A percentile compares a stretch with the other conserved stretches of the same genome.
These are phyloP conservation scores for Rhodosporidiobolus sp. DNA, from an alignment of 768 basidiomycete genomes.

Conservation along the genomic window DNA sequence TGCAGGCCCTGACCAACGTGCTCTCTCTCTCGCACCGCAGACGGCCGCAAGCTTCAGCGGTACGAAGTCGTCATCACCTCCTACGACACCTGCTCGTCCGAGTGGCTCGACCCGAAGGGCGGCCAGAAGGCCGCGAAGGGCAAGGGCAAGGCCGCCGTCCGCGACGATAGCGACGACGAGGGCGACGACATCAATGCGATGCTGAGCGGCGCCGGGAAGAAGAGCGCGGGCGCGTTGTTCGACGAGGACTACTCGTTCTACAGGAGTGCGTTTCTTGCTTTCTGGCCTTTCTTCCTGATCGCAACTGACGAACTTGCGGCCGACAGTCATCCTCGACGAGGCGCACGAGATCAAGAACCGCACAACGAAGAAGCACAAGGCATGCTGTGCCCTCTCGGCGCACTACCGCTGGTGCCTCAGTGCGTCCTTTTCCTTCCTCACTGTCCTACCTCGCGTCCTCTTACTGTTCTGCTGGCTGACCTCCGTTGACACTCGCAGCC, in stretches of 20 bases:
- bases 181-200: constrained; percentile 1
- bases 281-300: not conserved
- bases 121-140: constrained; percentile 52
- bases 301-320: not conserved
- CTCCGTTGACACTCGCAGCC: constrained; percentile 14
- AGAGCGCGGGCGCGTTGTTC: constrained; percentile 61
- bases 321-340: constrained; percentile 60
- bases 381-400: constrained; percentile 70
- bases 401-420: constrained; percentile 83
- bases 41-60: constrained; percentile 45
- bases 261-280: constrained; percentile 59
- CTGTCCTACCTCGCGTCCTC: not conserved
- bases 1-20: too few species aligned
- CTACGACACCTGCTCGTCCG: constrained; percentile 77
- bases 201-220: constrained; percentile 48
- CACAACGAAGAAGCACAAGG: constrained; percentile 60
- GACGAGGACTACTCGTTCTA: constrained; percentile 76
- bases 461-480: not conserved
- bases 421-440: not conserved
- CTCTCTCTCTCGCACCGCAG: too few species aligned
- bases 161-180: constrained; percentile 39
- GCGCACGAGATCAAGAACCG: constrained; percentile 92
- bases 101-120: constrained; percentile 59
- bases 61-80: constrained; percentile 74
- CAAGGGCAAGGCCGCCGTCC: not conserved